A percentile compares a stretch with the other conserved stretches of the same genome.
Conservation (phyloP, 257 asterid species). For the Capsicum pubescens region DNA sequence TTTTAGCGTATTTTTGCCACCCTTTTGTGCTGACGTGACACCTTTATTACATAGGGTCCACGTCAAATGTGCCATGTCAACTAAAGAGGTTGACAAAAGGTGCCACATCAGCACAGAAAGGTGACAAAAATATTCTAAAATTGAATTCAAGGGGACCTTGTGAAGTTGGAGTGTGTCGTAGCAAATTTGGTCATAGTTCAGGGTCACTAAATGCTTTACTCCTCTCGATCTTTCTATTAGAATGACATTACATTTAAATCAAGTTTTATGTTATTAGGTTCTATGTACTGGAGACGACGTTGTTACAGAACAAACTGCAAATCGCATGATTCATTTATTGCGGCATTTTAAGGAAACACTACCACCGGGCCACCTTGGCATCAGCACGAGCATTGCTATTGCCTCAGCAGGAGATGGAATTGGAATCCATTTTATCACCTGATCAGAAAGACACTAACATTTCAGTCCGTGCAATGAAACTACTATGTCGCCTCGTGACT, state of each 20-base stretch:
- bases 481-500: neutral
- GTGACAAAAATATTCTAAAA: no score
- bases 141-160: no score
- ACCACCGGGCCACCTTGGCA: neutral
- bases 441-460: neutral
- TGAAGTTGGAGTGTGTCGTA: no score
- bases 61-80: no score
- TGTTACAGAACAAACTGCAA: slow-evolving; percentile 14
- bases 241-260: no score
- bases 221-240: no score
- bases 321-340: neutral
- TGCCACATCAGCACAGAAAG: no score
- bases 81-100: no score
- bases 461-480: neutral
- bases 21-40: no score
- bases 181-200: no score
- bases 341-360: neutral
- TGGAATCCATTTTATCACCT: neutral
- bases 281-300: neutral
- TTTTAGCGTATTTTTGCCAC: no score
- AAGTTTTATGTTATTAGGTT: neutral
- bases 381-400: neutral
- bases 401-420: slow-evolving; percentile 17
- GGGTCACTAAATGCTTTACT: neutral
- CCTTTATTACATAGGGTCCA: no score